Base-by-base conservation (phyloP, 192 early-diverging fungal species). In the Funneliformis mosseae region DNA sequence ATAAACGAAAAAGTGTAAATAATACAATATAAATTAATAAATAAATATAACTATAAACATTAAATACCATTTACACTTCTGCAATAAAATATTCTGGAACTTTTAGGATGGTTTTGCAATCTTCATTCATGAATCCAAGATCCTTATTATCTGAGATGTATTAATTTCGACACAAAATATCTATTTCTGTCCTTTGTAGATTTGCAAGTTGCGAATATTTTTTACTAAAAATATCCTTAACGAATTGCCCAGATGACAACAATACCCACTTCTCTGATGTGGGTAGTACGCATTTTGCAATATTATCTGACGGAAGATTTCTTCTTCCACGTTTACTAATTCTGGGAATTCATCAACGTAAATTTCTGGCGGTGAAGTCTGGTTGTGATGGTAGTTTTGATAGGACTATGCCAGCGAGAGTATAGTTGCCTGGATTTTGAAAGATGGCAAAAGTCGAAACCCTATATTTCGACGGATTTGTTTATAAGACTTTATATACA, bases 31-130 rank as follows among this genome's bases (percentile, higher is more conserved):
- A 55, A 55, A 18, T 14, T 14, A 16, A 50, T 55, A 55, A 21
- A 21, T 18, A n/a, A n/a, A n/a, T n/a, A n/a, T n/a, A n/a, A n/a
- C 14, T 7, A 50, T 7, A 18, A 28, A 74, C 11, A 59, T 59
- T 28, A 16, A 75, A 25, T 66, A 74, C 69, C 50, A 55, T 41
- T 42, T 80, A 2, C n/a, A 80, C 50, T 7, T 71, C 6, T 62
- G 71, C 7, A 42, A 80, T 80, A 80, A 80, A 46, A 16, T 7
- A 74, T 80, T 74, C 71, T 8, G 38, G 28, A 74, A 80, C 71
- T 59, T 64, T 71, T 7, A 80, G 50, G 55, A 74, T 46, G 62
- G 23, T 21, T 66, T 74, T 28, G 48, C 74, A 43, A 39, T 42
- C 46, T 48, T 72, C 73, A 10, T 45, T 60, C 14, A 80, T 80